Conservation (phyloP, 2,329 filamentous ascomycete species). For the Cladobotryum protrusum region DNA sequence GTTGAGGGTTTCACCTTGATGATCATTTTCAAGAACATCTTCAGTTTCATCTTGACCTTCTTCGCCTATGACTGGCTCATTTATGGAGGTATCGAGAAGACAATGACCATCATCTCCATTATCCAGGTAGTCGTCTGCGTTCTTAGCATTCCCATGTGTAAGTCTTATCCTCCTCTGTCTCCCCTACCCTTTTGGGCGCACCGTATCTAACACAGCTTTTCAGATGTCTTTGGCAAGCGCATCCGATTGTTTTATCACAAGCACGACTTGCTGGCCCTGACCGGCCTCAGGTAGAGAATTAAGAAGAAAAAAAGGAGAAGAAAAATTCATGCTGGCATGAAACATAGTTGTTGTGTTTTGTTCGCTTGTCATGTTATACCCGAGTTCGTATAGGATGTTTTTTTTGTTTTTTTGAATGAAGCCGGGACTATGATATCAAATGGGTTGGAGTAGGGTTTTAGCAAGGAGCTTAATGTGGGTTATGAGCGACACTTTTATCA, state of each 20-base stretch:
- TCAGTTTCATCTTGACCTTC: conserved; percentile 79
- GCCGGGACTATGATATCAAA: neutral
- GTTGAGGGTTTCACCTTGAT: conserved; percentile 87
- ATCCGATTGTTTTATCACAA: conserved; percentile 68
- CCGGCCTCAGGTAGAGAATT: conserved; percentile 21
- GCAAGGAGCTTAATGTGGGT: neutral
- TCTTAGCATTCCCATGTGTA: conserved; percentile 71
- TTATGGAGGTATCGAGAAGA: conserved; percentile 50
- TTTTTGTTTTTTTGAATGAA: neutral
- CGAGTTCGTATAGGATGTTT: neutral
- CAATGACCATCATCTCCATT: conserved; percentile 65
- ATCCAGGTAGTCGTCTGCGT: conserved; percentile 74
- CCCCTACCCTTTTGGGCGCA: neutral
- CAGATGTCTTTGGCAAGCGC: conserved; percentile 73
- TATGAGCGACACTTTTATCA: conserved; percentile 11
- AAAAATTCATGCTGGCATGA: no score
- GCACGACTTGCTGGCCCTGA: conserved; percentile 58
- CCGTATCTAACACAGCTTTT: conserved; percentile 5
- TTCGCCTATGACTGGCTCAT: conserved; percentile 80
- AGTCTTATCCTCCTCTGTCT: conserved; percentile 33
- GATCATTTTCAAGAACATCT: conserved; percentile 91
- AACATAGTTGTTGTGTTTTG: no score
- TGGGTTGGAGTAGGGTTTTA: neutral
- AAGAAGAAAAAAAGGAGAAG: no score
- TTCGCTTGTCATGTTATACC: no score